These are phyloP conservation scores for Colletotrichum karsti DNA, from an alignment of 2,329 filamentous ascomycete genomes.

Conservation along the genomic window DNA sequence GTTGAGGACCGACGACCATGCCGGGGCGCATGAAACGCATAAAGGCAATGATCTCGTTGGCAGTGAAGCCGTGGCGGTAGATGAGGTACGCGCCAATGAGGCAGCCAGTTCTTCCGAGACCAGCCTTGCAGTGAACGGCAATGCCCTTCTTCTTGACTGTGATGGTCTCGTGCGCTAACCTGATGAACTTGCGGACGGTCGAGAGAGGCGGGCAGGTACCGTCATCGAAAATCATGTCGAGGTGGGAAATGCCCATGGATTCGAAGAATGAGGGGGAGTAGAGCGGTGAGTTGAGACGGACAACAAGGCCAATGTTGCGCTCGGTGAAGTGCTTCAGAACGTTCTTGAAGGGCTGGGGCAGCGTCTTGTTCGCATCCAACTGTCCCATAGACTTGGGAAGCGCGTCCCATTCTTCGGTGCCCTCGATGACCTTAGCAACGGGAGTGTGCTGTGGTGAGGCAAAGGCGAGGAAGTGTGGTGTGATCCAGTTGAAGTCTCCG, in stretches of 20 bases:
- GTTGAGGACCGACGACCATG: conserved; percentile 98
- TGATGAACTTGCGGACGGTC: conserved; percentile 94
- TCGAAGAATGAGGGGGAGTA: conserved; percentile 99
- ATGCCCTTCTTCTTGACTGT: conserved; percentile 90
- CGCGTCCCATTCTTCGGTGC: conserved; percentile 76
- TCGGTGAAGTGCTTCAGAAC: conserved; percentile 89
- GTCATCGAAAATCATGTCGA: conserved; percentile 99
- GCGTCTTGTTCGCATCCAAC: conserved; percentile 72
- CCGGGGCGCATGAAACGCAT: conserved; percentile 99
- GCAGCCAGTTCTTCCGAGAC: conserved; percentile 93
- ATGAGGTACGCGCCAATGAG: conserved; percentile 97
- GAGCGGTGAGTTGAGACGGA: conserved; percentile 92
- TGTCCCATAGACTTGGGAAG: conserved; percentile 81
- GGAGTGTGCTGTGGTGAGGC: conserved; percentile 91
- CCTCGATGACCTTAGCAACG: conserved; percentile 74
- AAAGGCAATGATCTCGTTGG: conserved; percentile 95
- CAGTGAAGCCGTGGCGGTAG: conserved; percentile 96
- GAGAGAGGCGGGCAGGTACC: conserved; percentile 91
- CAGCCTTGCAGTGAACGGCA: conserved; percentile 98
- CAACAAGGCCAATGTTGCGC: conserved; percentile 90
- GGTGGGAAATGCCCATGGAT: conserved; percentile 90
- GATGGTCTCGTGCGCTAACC: conserved; percentile 93
- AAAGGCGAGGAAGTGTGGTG: conserved; percentile 93
- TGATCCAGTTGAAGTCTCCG: conserved; percentile 99
- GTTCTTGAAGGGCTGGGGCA: conserved; percentile 94